These are phyloP conservation scores for Gastrodia elata DNA, from an alignment of 106 monocot species.

Conservation along the genomic window DNA sequence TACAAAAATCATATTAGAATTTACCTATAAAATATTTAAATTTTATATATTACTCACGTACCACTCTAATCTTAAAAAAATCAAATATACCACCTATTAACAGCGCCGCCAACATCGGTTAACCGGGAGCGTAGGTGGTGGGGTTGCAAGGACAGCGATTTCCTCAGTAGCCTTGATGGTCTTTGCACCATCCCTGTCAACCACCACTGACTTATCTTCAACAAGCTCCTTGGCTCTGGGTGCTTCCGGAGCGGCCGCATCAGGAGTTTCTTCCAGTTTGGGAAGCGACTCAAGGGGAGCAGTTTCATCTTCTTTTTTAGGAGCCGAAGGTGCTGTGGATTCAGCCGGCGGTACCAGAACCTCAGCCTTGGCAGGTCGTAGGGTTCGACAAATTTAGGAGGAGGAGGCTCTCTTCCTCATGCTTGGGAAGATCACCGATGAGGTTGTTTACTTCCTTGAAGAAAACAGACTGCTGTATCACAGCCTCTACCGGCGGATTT, in stretches of 20 bases:
- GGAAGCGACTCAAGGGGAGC: too few relatives aligned
- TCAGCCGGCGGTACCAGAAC: too few relatives aligned
- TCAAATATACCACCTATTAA: too few relatives aligned
- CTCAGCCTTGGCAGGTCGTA: too few relatives aligned
- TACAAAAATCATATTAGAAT: too few relatives aligned
- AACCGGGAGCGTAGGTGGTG: too few relatives aligned
- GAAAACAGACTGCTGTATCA: conserved; percentile 20
- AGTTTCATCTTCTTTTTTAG: too few relatives aligned
- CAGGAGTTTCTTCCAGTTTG: conserved; percentile 14
- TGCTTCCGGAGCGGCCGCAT: background rate
- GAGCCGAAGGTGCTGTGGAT: too few relatives aligned
- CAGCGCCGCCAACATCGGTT: too few relatives aligned
- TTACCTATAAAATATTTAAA: too few relatives aligned
- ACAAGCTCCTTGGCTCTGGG: conserved; percentile 6
- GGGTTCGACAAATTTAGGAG: background rate
- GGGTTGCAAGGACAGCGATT: conserved; percentile 12
- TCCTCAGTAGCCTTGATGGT: conserved; percentile 41
- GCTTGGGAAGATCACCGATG: conserved; percentile 35
- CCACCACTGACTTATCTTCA: background rate
- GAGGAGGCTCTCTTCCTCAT: conserved; percentile 43
- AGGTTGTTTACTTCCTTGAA: conserved; percentile 68
- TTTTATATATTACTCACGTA: too few relatives aligned
- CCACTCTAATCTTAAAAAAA: too few relatives aligned
- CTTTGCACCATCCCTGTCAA: conserved; percentile 19
- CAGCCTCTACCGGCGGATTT: conserved; percentile 13